Percentiles rank a stretch among this genome's conserved stretches.
Conservation (phyloP, 1,139 yeast species). For the Candida pseudoviswanathii region DNA sequence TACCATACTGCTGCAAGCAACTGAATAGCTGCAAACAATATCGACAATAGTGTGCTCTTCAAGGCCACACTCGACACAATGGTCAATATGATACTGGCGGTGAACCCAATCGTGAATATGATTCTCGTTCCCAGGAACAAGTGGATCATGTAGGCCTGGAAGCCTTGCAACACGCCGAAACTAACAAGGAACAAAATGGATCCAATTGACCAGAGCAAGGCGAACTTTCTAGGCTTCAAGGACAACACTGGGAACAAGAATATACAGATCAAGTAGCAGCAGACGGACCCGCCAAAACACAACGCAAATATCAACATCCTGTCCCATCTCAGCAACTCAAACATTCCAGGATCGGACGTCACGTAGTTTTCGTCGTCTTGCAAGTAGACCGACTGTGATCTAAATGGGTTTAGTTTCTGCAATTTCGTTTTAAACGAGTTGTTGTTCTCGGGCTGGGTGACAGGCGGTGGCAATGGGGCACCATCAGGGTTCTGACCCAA, state of each 20-base stretch:
- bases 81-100: constrained; percentile 52
- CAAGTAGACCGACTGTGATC: constrained; percentile 37
- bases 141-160: constrained; percentile 48
- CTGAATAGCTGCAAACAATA: constrained; percentile 54
- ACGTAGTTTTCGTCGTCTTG: constrained; percentile 49
- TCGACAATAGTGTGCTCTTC: constrained; percentile 50
- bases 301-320: constrained; percentile 57
- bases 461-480: constrained; percentile 46
- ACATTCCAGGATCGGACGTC: constrained; percentile 47
- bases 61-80: constrained; percentile 49
- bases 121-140: constrained; percentile 53
- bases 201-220: constrained; percentile 63
- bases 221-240: constrained; percentile 60
- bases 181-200: constrained; percentile 58
- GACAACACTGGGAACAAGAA: constrained; percentile 58
- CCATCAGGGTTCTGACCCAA: constrained; percentile 35
- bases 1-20: constrained; percentile 56
- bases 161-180: constrained; percentile 61
- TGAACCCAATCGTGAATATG: constrained; percentile 51
- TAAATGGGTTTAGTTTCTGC: constrained; percentile 44
- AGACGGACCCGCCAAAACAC: constrained; percentile 54
- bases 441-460: constrained; percentile 23
- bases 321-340: constrained; percentile 60
- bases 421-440: constrained; percentile 30
- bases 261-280: constrained; percentile 57